These are phyloP conservation scores for Phialemoniopsis sp. DNA, from an alignment of 2,329 filamentous ascomycete species.

Conservation along the genomic window DNA sequence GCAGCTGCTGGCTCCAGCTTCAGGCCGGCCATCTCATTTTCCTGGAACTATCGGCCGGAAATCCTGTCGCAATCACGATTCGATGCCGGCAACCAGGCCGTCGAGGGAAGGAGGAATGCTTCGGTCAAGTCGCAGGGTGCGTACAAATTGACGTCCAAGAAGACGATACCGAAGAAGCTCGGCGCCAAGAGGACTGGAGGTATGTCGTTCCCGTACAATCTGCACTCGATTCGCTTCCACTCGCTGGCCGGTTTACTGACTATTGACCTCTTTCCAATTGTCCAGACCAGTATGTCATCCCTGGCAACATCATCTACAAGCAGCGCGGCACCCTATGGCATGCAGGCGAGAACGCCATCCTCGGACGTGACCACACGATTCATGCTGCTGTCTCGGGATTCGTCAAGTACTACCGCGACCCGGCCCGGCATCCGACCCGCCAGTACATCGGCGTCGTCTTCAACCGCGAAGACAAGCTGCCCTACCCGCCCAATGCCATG, in stretches of 20 bases:
- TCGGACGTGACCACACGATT: constrained; percentile 96
- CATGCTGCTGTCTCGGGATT: constrained; percentile 82
- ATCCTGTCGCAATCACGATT: constrained; percentile 27
- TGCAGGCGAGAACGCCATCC: constrained; percentile 89
- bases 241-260: neutral
- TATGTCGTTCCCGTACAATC: constrained; percentile 38
- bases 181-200: constrained; percentile 92
- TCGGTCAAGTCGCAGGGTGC: constrained; percentile 62
- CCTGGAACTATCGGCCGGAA: constrained; percentile 14
- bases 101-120: constrained; percentile 49
- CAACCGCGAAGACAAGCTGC: constrained; percentile 74
- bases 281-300: constrained; percentile 84
- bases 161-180: constrained; percentile 71
- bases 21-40: constrained; percentile 23
- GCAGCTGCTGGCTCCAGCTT: constrained; percentile 37
- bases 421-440: constrained; percentile 72
- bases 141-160: constrained; percentile 60
- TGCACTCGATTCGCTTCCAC: neutral
- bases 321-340: constrained; percentile 94
- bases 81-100: constrained; percentile 31
- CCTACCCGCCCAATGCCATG: constrained; percentile 69
- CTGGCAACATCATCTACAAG: constrained; percentile 97
- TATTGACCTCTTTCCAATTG: neutral
- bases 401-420: constrained; percentile 95
- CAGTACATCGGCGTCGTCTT: constrained; percentile 95